Base-by-base conservation (phyloP, 768 basidiomycete genomes). In the Tylopilus felleus region DNA sequence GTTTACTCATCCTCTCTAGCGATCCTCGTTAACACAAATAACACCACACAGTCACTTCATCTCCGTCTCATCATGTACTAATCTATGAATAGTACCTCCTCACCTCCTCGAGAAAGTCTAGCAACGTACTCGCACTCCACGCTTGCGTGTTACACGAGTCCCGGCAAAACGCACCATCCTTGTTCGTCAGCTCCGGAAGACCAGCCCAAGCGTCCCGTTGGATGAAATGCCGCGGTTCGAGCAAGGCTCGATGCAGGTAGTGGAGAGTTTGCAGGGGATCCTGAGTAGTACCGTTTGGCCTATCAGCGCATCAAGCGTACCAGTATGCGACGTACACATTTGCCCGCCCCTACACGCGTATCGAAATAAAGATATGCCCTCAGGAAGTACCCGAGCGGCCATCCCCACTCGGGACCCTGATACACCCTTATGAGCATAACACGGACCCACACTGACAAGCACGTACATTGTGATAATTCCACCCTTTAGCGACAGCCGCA, bases 111-210 rank as follows among this genome's bases (percentile, higher is more conserved):
- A 97, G 71, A 69, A 95, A 90, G 73, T 97, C 95, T 25, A 98
- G 75, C 58, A 98, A 70, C 22, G 93, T 96, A 69, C 91, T 93
- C 43, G 92, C 84, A 64, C 91, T 93, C 97, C 96, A 98, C 5
- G 96, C 97, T 67, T 98, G 97, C 25, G 97, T 94, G 43, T 80
- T 76, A 67, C 96, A 98, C 43, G 93, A 93, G 71, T 98, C 95
- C 48, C 70, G 70, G 67, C 96, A 98, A 71, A 83, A 84, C 36
- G 75, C 73, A 12, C 95, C 96, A 57, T 93, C 80, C 66, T 81
- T 81, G 70, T 96, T 94, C 54, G 93, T 95, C 58, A 93, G 73
- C 71, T 98, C 97, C 0, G 97, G 97, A 22, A 99, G 73, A 23
- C 97, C 97, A 49, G 88, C 84, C 97, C 97, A 99, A 17, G 86